Percentiles rank a stretch among this genome's conserved stretches.
Evolutionary conservation across 2,329 filamentous ascomycete genomes (phyloP).

Genomic region (Leptodontidium sp.): DNA sequence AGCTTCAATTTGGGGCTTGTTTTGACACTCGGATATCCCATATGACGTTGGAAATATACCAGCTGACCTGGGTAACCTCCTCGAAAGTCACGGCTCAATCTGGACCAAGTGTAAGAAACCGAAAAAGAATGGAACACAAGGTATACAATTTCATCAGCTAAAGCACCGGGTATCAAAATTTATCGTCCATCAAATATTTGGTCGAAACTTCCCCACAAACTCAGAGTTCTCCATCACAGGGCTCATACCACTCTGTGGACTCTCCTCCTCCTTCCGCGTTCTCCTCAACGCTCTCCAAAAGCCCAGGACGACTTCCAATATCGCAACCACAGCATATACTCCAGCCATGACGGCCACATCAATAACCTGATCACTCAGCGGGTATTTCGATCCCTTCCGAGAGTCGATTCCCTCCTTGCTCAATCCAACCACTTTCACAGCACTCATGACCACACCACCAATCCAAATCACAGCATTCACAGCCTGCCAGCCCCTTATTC

Average conservation of each 20-base stretch:
- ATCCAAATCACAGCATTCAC: constrained; percentile 45
- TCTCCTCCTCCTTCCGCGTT: constrained; percentile 17
- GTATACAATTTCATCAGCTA: constrained; percentile 2
- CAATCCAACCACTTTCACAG: constrained; percentile 45
- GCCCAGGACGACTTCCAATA: constrained; percentile 42
- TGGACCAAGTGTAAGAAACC: background rate
- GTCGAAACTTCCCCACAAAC: constrained; percentile 27
- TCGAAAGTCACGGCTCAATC: background rate
- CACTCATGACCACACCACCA: constrained; percentile 42
- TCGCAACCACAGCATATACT: constrained; percentile 44
- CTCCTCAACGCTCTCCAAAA: constrained; percentile 36
- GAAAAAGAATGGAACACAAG: background rate
- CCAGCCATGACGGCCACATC: constrained; percentile 48
- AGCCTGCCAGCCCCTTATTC: constrained; percentile 40
- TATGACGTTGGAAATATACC: too few species aligned
- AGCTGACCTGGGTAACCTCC: too few species aligned
- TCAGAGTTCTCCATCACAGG: constrained; percentile 25
- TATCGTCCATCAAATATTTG: constrained; percentile 13
- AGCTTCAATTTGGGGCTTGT: too few species aligned
- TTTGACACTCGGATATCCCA: too few species aligned
- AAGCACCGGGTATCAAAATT: constrained; percentile 12
- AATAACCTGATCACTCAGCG: constrained; percentile 45
- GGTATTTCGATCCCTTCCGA: constrained; percentile 46
- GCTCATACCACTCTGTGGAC: constrained; percentile 29
- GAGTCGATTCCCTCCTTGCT: constrained; percentile 42